Conservation (phyloP, 2,329 filamentous ascomycete species). For the Ascocoryne sarcoides region DNA sequence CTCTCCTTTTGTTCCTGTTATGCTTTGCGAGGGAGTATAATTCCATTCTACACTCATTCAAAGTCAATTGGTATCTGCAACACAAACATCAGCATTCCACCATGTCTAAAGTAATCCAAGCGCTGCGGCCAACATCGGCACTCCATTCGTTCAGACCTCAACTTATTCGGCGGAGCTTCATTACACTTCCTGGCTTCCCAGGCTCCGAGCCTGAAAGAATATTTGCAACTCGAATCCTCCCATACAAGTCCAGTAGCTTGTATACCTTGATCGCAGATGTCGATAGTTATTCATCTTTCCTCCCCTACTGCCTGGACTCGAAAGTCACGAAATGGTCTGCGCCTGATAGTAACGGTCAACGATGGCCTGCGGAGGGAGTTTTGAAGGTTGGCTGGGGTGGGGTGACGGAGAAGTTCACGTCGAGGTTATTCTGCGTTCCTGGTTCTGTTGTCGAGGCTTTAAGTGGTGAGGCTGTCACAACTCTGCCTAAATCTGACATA, state of each 20-base stretch:
- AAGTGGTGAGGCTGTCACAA: constrained; percentile 46
- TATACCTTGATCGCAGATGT: constrained; percentile 87
- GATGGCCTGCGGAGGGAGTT: constrained; percentile 66
- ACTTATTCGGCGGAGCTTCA: constrained; percentile 31
- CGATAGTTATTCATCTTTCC: constrained; percentile 71
- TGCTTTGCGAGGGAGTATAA: neutral
- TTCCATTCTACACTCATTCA: neutral
- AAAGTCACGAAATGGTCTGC: constrained; percentile 67
- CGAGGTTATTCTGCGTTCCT: constrained; percentile 68
- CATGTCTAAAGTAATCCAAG: constrained; percentile 22
- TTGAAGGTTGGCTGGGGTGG: constrained; percentile 79
- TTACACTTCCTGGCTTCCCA: constrained; percentile 27
- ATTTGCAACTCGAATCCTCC: constrained; percentile 65
- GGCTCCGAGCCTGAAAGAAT: constrained; percentile 48
- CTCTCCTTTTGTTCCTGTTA: neutral
- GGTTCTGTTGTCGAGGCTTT: constrained; percentile 67
- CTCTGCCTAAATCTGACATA: constrained; percentile 32
- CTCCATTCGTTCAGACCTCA: constrained; percentile 11
- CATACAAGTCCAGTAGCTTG: constrained; percentile 61
- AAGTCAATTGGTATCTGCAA: neutral
- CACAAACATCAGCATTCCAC: neutral
- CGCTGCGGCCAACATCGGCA: constrained; percentile 13
- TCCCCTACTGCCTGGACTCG: constrained; percentile 81
- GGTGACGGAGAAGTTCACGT: constrained; percentile 77
- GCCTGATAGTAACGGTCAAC: constrained; percentile 37